phyloP scores from a whole-genome alignment of 352 stramenopile species.

The Globisporangium barbulae region DNA sequence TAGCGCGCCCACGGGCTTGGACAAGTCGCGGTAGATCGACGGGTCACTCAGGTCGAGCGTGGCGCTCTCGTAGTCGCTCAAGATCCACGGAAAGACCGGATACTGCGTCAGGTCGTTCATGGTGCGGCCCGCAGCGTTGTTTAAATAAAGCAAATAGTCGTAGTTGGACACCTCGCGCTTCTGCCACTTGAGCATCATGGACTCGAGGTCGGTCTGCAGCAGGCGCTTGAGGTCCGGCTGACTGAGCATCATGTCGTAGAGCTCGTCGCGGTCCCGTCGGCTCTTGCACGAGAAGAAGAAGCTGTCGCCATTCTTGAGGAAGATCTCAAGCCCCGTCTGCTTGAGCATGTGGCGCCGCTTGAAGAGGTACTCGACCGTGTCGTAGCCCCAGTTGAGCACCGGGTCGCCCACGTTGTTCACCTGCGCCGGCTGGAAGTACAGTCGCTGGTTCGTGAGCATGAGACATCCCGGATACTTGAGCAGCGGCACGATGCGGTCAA shows the following conservation, averaged over 20 bases:
- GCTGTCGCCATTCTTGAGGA: slow-evolving; percentile 59
- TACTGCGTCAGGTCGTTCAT: slow-evolving; percentile 94
- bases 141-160: slow-evolving; percentile 88
- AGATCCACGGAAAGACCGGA: slow-evolving; percentile 96
- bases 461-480: slow-evolving; percentile 90
- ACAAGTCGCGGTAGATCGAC: slow-evolving; percentile 91
- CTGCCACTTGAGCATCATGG: slow-evolving; percentile 85
- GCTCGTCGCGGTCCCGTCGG: slow-evolving; percentile 57
- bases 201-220: slow-evolving; percentile 61
- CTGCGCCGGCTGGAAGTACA: slow-evolving; percentile 92
- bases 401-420: slow-evolving; percentile 91
- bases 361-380: slow-evolving; percentile 71
- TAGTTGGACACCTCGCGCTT: slow-evolving; percentile 94
- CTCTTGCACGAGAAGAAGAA: slow-evolving; percentile 84
- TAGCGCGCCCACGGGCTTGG: slow-evolving; percentile 94
- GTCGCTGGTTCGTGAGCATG: slow-evolving; percentile 73
- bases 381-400: slow-evolving; percentile 83
- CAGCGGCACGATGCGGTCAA: slow-evolving; percentile 89
- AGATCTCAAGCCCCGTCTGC: slow-evolving; percentile 87
- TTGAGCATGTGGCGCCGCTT: slow-evolving; percentile 87
- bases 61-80: slow-evolving; percentile 86
- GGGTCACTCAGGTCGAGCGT: slow-evolving; percentile 88
- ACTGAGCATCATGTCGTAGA: slow-evolving; percentile 84
- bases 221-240: slow-evolving; percentile 64
- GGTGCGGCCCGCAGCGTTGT: slow-evolving; percentile 83